Conservation (phyloP, 768 basidiomycete species). For the Lactarius evosmus region DNA sequence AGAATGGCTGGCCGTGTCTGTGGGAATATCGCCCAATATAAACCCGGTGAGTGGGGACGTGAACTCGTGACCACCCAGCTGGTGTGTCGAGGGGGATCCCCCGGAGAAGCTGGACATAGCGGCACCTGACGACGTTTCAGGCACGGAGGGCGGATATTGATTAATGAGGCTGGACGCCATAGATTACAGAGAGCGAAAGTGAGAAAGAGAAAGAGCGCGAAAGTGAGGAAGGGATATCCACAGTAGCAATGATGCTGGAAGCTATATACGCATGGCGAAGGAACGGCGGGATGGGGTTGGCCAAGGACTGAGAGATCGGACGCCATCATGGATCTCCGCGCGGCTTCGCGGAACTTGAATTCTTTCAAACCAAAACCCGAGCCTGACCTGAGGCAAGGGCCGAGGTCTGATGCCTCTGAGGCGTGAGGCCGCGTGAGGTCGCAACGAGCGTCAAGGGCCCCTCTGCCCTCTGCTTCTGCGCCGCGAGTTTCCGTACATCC, state of each 20-base stretch:
- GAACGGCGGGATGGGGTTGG: slow-evolving; percentile 26
- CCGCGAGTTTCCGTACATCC: slow-evolving; percentile 1
- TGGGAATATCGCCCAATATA: slow-evolving; percentile 21
- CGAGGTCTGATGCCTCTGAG: not conserved
- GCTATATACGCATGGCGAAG: slow-evolving; percentile 28
- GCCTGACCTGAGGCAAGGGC: not conserved
- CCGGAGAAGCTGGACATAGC: slow-evolving; percentile 24
- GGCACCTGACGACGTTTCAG: slow-evolving; percentile 25
- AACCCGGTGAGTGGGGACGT: slow-evolving; percentile 21
- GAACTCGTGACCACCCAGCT: slow-evolving; percentile 24
- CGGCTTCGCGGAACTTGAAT: slow-evolving; percentile 25
- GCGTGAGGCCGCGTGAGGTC: not conserved
- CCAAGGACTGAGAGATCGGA: slow-evolving; percentile 24
- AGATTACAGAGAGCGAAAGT: slow-evolving; percentile 14
- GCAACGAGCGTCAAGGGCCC: not conserved
- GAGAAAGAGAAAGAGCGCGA: slow-evolving; percentile 18
- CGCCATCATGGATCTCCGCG: slow-evolving; percentile 28
- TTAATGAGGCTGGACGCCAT: slow-evolving; percentile 25
- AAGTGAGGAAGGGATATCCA: slow-evolving; percentile 18
- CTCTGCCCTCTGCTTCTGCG: slow-evolving; percentile 1
- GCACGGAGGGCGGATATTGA: slow-evolving; percentile 20
- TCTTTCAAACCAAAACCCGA: not conserved
- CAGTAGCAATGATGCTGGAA: slow-evolving; percentile 24
- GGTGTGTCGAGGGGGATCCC: slow-evolving; percentile 25
- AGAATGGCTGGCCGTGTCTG: slow-evolving; percentile 21